Conservation (phyloP, 164 flowering plant genomes). For the Paratinospora sagittata region DNA sequence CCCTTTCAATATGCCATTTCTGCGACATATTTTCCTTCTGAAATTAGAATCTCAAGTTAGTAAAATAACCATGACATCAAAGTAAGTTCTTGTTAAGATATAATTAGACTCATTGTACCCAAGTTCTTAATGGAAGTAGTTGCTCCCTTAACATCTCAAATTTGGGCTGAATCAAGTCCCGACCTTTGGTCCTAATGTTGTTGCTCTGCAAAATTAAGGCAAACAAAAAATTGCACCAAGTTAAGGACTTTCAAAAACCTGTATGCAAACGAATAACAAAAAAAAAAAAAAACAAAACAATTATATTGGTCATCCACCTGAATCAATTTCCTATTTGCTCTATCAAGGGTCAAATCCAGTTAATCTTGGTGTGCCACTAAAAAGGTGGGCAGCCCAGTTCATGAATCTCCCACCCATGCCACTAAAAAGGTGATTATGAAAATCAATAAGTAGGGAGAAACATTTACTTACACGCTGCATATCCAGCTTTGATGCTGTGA, state of each 20-base stretch:
- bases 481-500: constrained; percentile 59
- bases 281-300: no score
- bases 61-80: neutral
- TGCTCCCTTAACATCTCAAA: constrained; percentile 44
- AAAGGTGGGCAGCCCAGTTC: no score
- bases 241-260: neutral
- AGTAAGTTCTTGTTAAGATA: neutral
- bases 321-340: no score
- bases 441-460: neutral
- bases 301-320: no score
- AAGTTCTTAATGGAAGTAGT: constrained; percentile 46
- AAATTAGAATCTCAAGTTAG: constrained; percentile 12
- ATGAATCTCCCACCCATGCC: no score
- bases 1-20: constrained; percentile 54
- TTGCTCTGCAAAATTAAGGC: constrained; percentile 36
- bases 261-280: neutral
- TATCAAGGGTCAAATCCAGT: no score
- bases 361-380: no score
- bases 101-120: constrained; percentile 41
- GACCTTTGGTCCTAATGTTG: constrained; percentile 59
- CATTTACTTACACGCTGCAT: constrained; percentile 51
- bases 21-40: constrained; percentile 60
- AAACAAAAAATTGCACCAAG: neutral
- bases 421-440: neutral
- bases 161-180: constrained; percentile 53